phyloP scores from a whole-genome alignment of 805 yeast species.

The Schwanniomyces occidentalis region DNA sequence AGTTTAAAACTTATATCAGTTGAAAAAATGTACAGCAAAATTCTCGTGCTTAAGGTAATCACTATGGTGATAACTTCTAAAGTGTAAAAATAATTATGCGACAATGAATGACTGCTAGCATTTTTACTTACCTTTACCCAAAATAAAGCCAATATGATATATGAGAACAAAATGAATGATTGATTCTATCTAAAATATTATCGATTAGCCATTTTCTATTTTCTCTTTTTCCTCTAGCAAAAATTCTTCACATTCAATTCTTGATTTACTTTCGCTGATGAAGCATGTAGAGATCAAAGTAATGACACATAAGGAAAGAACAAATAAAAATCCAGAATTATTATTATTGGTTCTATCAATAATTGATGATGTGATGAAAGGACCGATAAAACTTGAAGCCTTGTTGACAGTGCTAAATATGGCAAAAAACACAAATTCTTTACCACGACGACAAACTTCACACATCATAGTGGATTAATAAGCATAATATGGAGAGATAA shows the following conservation, averaged over 20 bases:
- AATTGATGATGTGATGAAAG: conserved; percentile 4
- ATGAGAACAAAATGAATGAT: no score
- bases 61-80: no score
- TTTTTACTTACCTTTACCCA: no score
- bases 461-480: conserved; percentile 6
- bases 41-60: no score
- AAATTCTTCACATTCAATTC: conserved; percentile 5
- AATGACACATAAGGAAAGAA: conserved; percentile 1
- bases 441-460: conserved; percentile 6
- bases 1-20: no score
- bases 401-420: conserved; percentile 7
- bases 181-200: neutral
- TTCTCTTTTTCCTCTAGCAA: conserved; percentile 2
- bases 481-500: conserved; percentile 6
- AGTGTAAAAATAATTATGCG: no score
- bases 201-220: neutral
- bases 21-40: no score
- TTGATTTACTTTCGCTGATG: conserved; percentile 1
- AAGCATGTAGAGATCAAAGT: neutral
- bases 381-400: conserved; percentile 8
- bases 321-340: conserved; percentile 4
- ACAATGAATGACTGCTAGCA: no score
- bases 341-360: conserved; percentile 6
- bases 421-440: conserved; percentile 8
- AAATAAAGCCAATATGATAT: no score